Base-by-base conservation (phyloP, 805 yeast genomes). In the Saturnispora diversa region DNA sequence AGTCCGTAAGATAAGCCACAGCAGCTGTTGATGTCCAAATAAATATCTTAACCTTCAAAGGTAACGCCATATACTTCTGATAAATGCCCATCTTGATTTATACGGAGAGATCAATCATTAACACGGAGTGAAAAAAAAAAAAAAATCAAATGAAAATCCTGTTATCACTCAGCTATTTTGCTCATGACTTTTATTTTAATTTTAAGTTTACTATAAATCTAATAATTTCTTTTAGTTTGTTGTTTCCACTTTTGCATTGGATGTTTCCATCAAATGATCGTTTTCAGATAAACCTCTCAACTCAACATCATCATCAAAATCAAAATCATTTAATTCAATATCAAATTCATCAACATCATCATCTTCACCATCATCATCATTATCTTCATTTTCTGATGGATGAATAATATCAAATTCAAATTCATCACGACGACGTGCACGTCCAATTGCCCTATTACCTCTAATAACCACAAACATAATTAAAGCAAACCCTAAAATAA, bases 371-470 rank as follows among this genome's bases (percentile, higher is more conserved):
- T 35, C 44, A n/a, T 45, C 46, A 35, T 63, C 37, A 15, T 35
- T 42, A 13, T 45, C 46, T 34, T 63, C 47, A 31, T 53, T 53
- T 19, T 50, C 58, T 19, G 53, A 32, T 6, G 82, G 80, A 15
- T 78, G 81, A 33, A 83, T 83, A 35, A 82, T 76, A 54, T 83
- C 94, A 53, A 83, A 80, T 54, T 83, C 92, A 52, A 74, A 79
- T 29, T 79, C 86, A 51, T 80, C 75, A 61, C 87, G 63, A 54
- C 82, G 63, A 60, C 84, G 65, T 43, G 62, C 55, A 24, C 63
- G 49, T 6, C 61, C 68, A 26, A 26, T 31, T 45, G 69, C 66
- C 34, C 56, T 60, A 31, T 56, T 53, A 58, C 63, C 49, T 20
- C 43, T 52, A 22, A 61, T 68, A 49, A 56, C 69, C 51, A 65